A percentile compares a stretch with the other conserved stretches of the same genome.
phyloP scores from a whole-genome alignment of 331 rosid genomes.

The Rhamnella rubrinervis region DNA sequence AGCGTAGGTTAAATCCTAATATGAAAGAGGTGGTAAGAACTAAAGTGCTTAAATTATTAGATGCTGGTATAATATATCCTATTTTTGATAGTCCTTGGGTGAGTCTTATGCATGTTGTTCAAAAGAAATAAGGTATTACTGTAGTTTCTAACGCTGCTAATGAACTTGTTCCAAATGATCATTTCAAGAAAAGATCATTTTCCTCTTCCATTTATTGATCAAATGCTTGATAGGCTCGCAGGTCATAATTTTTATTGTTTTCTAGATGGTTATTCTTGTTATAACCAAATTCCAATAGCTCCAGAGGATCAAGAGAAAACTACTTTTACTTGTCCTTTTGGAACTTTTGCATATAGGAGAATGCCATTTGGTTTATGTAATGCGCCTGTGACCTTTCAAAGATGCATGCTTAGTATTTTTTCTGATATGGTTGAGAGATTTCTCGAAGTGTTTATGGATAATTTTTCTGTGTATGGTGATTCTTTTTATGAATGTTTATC shows the following conservation, averaged over 20 bases:
- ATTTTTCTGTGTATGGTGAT: background rate
- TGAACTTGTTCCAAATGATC: background rate
- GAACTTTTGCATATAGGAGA: background rate
- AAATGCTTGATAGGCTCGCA: background rate
- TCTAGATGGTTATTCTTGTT: background rate
- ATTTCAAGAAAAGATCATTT: background rate
- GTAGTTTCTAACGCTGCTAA: background rate
- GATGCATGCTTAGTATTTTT: background rate
- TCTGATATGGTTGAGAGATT: constrained; percentile 1
- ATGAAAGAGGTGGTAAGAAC: background rate
- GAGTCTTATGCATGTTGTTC: background rate
- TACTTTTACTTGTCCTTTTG: background rate
- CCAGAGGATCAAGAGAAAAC: background rate
- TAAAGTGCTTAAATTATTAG: background rate
- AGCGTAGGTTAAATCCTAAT: background rate
- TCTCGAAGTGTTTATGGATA: background rate
- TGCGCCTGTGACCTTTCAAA: background rate
- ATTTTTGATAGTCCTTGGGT: background rate
- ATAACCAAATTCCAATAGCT: background rate
- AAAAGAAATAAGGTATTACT: background rate
- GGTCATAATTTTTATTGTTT: background rate
- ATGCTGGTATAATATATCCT: background rate
- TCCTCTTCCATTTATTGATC: constrained; percentile 1
- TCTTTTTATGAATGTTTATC: background rate
- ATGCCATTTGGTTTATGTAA: background rate